Percentiles rank a stretch among this genome's conserved stretches.
These are phyloP conservation scores for Balakata baccata DNA, from an alignment of 345 rosid species.

Conservation along the genomic window DNA sequence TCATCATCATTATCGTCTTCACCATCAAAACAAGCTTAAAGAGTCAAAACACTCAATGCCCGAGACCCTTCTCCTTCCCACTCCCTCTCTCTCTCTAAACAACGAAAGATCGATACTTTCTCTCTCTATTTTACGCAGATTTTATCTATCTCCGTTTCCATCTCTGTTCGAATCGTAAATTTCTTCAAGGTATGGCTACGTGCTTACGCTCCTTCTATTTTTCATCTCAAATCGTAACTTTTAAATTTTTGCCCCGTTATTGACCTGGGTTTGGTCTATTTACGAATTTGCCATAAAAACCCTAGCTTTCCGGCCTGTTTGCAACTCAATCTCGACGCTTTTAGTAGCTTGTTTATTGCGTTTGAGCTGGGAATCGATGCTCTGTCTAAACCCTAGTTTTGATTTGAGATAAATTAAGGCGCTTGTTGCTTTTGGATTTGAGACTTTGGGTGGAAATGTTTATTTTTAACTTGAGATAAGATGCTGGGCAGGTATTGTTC, in stretches of 20 bases:
- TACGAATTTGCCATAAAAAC: slow-evolving; percentile 46
- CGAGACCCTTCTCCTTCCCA: slow-evolving; percentile 26
- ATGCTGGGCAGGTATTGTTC: slow-evolving; percentile 11
- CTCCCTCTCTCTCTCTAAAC: slow-evolving; percentile 1
- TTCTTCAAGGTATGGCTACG: slow-evolving; percentile 27
- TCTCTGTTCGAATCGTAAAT: slow-evolving; percentile 26
- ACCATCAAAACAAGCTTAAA: slow-evolving; percentile 22
- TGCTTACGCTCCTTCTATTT: background rate
- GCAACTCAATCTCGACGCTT: slow-evolving; percentile 11
- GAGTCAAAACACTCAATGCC: slow-evolving; percentile 45
- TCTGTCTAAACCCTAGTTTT: slow-evolving; percentile 48
- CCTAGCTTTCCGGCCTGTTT: slow-evolving; percentile 34
- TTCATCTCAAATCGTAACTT: background rate
- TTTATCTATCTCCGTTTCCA: background rate
- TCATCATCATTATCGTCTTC: slow-evolving; percentile 31
- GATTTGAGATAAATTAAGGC: slow-evolving; percentile 12
- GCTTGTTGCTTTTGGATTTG: slow-evolving; percentile 21
- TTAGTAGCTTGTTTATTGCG: slow-evolving; percentile 16
- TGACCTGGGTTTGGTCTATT: slow-evolving; percentile 13
- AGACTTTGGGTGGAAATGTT: background rate
- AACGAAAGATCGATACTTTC: background rate
- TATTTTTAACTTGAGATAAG: slow-evolving; percentile 3
- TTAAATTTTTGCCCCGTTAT: slow-evolving; percentile 9
- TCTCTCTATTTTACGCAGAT: slow-evolving; percentile 4
- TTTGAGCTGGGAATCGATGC: slow-evolving; percentile 9